Evolutionary conservation across 495 filamentous ascomycete genomes (phyloP), one percentile per base, ranked within the genome.

Genomic region (Talaromyces liani): DNA sequence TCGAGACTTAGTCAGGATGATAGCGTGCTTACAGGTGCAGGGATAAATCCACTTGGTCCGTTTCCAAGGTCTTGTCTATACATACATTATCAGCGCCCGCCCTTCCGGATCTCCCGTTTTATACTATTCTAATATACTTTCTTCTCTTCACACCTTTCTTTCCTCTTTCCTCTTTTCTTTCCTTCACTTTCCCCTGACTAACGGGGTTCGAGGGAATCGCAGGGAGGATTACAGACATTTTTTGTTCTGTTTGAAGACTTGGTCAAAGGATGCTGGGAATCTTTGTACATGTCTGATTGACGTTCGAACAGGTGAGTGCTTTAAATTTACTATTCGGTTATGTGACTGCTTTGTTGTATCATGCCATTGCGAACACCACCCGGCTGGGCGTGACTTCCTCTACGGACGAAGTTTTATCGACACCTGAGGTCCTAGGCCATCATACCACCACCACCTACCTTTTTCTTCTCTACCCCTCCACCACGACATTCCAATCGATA

Each of bases 181-280:
- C 14, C 49, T 54, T 16, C 53, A 22, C 6, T 56, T 22, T 6
- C 27, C 51, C 45, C 45, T 49, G 53, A 56, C 53, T 27, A n/a
- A 16, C 22, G 53, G 53, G 27, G 53, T 16, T 29, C 27, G 49
- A 25, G 24, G 24, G 14, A 24, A 7, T 20, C n/a, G 49, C n/a
- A 51, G 14, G 36, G 36, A 41, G 36, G 36, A 41, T 56, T 56
- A 24, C 9, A 6, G 53, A 27, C 22, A 16, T 27, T 56, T 56
- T 14, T 41, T 1, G 10, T 27, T 29, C 12, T 14, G 10, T 25
- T 56, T n/a, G 53, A 27, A 29, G 22, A 25, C 20, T 29, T 56
- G 53, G 12, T 56, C 22, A 29, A 56, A 56, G 53, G 53, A 56
- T 56, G 53, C 53, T 56, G 53, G 53, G 53, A 56, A 56, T 56